Conservation (phyloP, 192 early-diverging fungal genomes). For the Coemansia javaensis region DNA sequence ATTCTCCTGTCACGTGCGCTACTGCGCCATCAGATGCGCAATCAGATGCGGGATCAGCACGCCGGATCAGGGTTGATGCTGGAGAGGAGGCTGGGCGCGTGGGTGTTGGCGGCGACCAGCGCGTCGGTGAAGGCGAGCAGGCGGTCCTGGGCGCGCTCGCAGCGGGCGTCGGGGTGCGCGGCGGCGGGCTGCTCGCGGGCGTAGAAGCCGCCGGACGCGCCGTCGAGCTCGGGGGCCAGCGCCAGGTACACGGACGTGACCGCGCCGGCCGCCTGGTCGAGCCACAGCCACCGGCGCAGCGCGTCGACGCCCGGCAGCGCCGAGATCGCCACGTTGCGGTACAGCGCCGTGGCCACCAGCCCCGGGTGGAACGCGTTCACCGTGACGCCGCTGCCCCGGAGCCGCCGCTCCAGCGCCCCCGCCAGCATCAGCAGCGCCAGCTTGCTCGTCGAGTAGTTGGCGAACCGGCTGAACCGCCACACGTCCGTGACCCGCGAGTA, state of each 20-base stretch:
- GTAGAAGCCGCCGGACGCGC: constrained; percentile 34
- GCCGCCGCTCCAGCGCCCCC: constrained; percentile 46
- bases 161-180: constrained; percentile 18
- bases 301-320: constrained; percentile 38
- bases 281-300: constrained; percentile 33
- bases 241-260: constrained; percentile 33
- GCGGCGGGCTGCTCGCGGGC: constrained; percentile 35
- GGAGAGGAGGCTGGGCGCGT: constrained; percentile 20
- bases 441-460: constrained; percentile 57
- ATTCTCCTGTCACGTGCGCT: neutral
- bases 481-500: constrained; percentile 46
- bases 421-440: constrained; percentile 53
- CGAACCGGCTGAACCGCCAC: constrained; percentile 48
- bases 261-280: constrained; percentile 29
- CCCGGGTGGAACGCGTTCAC: constrained; percentile 60
- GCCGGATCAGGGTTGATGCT: too few relatives aligned
- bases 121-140: constrained; percentile 37
- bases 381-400: constrained; percentile 37
- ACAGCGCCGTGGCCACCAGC: constrained; percentile 49
- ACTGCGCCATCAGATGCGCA: neutral
- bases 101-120: constrained; percentile 38
- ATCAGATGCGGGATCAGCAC: too few relatives aligned
- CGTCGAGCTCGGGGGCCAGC: constrained; percentile 27
- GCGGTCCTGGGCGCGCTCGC: constrained; percentile 21
- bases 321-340: constrained; percentile 38